phyloP scores from a whole-genome alignment of 2,329 filamentous ascomycete species.

The Botrytis aclada region DNA sequence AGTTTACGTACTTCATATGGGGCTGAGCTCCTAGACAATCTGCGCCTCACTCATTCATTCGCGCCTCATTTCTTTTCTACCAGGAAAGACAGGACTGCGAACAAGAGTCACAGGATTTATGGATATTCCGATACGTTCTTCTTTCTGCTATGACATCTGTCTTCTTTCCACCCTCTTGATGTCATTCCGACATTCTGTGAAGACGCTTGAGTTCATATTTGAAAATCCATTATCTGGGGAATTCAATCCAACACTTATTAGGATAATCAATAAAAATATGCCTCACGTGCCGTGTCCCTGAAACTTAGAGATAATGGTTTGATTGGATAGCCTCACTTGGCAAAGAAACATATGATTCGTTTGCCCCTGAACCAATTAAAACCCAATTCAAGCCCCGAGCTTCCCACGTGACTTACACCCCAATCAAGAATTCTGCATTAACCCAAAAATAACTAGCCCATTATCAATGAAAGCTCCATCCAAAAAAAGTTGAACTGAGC shows the following conservation, averaged over 20 bases:
- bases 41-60: conserved; percentile 13
- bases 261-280: neutral
- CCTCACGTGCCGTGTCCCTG: neutral
- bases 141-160: neutral
- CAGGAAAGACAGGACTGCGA: conserved; percentile 1
- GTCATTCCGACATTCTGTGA: neutral
- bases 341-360: neutral
- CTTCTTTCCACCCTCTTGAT: neutral
- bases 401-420: neutral
- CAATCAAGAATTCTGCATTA: neutral
- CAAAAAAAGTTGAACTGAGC: conserved; percentile 20
- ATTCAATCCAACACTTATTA: neutral
- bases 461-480: conserved; percentile 19
- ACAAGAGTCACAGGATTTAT: neutral
- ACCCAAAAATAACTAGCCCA: neutral
- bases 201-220: neutral
- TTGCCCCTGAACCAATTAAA: conserved; percentile 17
- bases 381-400: neutral
- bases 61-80: conserved; percentile 9
- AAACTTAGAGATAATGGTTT: conserved; percentile 1
- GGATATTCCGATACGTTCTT: neutral
- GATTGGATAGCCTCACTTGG: neutral
- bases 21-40: conserved; percentile 18
- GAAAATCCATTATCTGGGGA: neutral
- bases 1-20: conserved; percentile 17